Conservation (phyloP, 2,329 filamentous ascomycete species). For the Graphilbum ipis-grandicollis region DNA sequence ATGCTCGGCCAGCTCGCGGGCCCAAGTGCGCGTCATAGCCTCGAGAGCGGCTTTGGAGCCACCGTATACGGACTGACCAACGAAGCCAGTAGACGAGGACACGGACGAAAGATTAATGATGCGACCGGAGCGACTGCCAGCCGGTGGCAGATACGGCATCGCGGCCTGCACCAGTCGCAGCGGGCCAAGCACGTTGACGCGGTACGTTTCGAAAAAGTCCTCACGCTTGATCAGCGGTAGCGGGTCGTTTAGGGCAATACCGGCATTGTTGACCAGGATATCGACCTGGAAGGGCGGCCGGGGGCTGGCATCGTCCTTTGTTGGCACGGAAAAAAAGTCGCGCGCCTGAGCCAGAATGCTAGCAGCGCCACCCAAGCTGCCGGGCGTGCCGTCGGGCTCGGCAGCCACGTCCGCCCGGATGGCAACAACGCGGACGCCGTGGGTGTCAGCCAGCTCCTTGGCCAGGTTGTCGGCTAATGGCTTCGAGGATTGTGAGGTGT, state of each 20-base stretch:
- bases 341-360: conserved; percentile 21
- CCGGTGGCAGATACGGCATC: conserved; percentile 48
- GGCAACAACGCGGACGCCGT: conserved; percentile 41
- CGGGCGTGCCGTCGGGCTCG: conserved; percentile 35
- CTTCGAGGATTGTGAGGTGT: conserved; percentile 31
- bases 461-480: conserved; percentile 42
- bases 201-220: conserved; percentile 57
- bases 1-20: conserved; percentile 33
- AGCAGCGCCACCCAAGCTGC: conserved; percentile 27
- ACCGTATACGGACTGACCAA: conserved; percentile 38
- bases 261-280: conserved; percentile 80
- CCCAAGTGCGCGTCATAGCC: conserved; percentile 42
- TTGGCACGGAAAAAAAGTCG: conserved; percentile 42
- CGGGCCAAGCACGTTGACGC: conserved; percentile 68
- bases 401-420: conserved; percentile 58
- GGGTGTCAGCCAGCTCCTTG: conserved; percentile 30
- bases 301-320: too few species aligned
- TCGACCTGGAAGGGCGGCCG: conserved; percentile 46
- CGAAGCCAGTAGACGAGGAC: conserved; percentile 33
- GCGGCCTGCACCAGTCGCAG: conserved; percentile 61
- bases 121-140: conserved; percentile 44
- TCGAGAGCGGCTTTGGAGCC: conserved; percentile 41
- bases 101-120: conserved; percentile 40
- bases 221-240: conserved; percentile 43
- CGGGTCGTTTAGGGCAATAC: conserved; percentile 46